phyloP scores from a whole-genome alignment of 345 rosid genomes.

The Syzygium aqueum region DNA sequence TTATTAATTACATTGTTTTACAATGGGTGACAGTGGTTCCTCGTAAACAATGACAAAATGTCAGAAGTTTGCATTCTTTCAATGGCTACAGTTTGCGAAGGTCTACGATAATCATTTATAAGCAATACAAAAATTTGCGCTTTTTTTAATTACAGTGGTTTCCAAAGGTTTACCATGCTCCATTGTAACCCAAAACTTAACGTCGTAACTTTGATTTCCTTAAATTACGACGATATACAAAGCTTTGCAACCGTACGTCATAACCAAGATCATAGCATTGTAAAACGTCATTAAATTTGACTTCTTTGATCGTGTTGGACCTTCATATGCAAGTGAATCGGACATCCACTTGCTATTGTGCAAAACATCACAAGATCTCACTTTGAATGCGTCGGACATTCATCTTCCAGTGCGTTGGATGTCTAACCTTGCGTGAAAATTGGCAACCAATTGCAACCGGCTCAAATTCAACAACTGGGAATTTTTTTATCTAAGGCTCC shows the following conservation, averaged over 20 bases:
- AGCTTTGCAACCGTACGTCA: neutral
- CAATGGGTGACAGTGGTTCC: neutral
- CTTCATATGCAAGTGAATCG: neutral
- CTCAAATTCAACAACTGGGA: neutral
- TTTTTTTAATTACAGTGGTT: neutral
- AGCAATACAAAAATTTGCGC: neutral
- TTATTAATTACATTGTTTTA: neutral
- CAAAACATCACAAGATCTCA: neutral
- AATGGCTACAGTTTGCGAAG: neutral
- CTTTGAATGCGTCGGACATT: neutral
- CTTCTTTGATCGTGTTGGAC: neutral
- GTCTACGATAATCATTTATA: neutral
- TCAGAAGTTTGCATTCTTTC: neutral
- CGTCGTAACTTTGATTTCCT: neutral
- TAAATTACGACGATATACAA: neutral
- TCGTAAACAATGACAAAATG: neutral
- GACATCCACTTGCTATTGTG: neutral
- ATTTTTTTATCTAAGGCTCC: neutral
- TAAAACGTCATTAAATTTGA: neutral
- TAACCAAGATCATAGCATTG: neutral
- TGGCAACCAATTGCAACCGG: neutral
- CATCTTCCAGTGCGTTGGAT: neutral
- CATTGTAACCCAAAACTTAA: neutral
- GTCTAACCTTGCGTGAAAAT: neutral
- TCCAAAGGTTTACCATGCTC: neutral